Evolutionary conservation across 345 rosid species (phyloP).

Genomic region (Lagerstroemia speciosa): DNA sequence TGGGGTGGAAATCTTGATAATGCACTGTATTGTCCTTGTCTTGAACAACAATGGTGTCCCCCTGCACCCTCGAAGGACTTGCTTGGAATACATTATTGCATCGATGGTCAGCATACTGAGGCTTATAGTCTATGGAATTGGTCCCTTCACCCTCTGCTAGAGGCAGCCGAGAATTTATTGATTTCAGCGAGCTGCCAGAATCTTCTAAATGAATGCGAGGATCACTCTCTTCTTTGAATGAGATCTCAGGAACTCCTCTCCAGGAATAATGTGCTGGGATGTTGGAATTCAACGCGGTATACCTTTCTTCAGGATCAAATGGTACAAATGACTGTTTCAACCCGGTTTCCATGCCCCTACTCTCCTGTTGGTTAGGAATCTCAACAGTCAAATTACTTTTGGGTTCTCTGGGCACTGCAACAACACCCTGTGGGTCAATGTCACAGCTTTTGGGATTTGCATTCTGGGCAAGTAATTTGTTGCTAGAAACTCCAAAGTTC

Average conservation of each 20-base stretch:
- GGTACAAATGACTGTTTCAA: slow-evolving; percentile 30
- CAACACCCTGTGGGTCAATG: slow-evolving; percentile 29
- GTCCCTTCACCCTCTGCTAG: slow-evolving; percentile 18
- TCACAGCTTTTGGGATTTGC: slow-evolving; percentile 30
- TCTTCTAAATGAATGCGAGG: slow-evolving; percentile 28
- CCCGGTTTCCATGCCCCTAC: slow-evolving; percentile 31
- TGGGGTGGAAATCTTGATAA: slow-evolving; percentile 26
- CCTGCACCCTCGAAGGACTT: slow-evolving; percentile 12
- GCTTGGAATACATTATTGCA: slow-evolving; percentile 20
- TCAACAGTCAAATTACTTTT: slow-evolving; percentile 29
- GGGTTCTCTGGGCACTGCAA: slow-evolving; percentile 27
- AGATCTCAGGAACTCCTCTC: slow-evolving; percentile 43
- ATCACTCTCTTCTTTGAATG: slow-evolving; percentile 32
- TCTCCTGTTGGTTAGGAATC: slow-evolving; percentile 24
- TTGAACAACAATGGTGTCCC: slow-evolving; percentile 23
- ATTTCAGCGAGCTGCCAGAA: slow-evolving; percentile 15
- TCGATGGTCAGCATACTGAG: slow-evolving; percentile 25
- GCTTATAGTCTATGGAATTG: slow-evolving; percentile 19
- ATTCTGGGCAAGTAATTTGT: slow-evolving; percentile 28
- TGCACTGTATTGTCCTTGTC: slow-evolving; percentile 17
- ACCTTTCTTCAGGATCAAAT: slow-evolving; percentile 23
- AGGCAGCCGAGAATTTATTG: slow-evolving; percentile 9
- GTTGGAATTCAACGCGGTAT: slow-evolving; percentile 30
- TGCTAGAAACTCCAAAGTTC: slow-evolving; percentile 30
- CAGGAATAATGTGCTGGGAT: slow-evolving; percentile 32